phyloP scores from a whole-genome alignment of 257 asterid genomes.

The Rubia yunnanensis region DNA sequence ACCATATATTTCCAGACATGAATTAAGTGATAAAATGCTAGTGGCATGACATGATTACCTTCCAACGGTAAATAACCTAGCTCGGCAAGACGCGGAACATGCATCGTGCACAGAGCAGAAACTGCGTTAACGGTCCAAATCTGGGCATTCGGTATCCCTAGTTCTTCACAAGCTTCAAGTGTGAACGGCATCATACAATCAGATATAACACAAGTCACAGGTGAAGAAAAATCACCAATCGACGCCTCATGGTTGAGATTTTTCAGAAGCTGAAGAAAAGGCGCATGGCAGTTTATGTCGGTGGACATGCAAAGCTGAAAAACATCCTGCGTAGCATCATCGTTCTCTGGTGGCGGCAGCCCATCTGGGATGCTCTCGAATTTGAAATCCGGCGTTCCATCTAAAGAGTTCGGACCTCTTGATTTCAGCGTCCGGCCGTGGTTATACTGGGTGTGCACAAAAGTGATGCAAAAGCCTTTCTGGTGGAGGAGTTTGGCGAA shows the following conservation, averaged over 20 bases:
- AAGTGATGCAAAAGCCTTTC: constrained; percentile 20
- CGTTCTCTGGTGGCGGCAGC: constrained; percentile 1
- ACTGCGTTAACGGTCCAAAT: constrained; percentile 9
- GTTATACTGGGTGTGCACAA: constrained; percentile 21
- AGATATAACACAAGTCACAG: constrained; percentile 11
- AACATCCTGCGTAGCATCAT: constrained; percentile 3
- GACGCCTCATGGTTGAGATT: constrained; percentile 5
- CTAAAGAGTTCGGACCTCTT: constrained; percentile 1
- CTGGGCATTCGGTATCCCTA: constrained; percentile 10
- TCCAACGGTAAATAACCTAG: constrained; percentile 9
- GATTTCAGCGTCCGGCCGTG: constrained; percentile 11
- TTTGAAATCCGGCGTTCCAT: background rate
- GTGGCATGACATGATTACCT: background rate
- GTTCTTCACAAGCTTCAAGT: constrained; percentile 10
- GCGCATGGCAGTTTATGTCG: background rate
- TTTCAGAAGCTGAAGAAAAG: constrained; percentile 6
- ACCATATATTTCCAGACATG: too few species aligned
- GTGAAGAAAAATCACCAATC: background rate
- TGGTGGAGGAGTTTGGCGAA: constrained; percentile 14
- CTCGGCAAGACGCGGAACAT: constrained; percentile 9
- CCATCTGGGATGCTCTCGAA: constrained; percentile 17
- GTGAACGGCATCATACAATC: constrained; percentile 13
- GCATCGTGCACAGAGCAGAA: background rate
- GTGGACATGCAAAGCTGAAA: constrained; percentile 5
- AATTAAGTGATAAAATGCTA: too few species aligned